phyloP scores from a whole-genome alignment of 371 early-diverging fungal genomes.

The Apophysomyces elegans region DNA sequence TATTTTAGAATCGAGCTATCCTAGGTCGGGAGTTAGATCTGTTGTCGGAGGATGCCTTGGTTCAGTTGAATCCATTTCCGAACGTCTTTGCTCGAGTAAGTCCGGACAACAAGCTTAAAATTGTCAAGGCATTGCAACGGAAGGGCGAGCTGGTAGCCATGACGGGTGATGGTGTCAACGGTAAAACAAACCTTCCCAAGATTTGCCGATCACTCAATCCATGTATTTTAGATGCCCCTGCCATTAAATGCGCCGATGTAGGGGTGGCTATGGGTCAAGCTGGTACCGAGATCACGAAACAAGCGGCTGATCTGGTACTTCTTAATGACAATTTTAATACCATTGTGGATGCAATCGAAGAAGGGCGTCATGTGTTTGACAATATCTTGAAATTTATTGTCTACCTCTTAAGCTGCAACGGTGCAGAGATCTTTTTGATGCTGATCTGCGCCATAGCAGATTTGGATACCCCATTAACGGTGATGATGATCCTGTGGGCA shows the following conservation, averaged over 20 bases:
- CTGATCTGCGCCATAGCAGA: constrained; percentile 47
- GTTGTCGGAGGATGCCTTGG: constrained; percentile 82
- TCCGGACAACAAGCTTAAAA: constrained; percentile 96
- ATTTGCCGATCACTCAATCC: neutral
- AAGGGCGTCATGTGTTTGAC: constrained; percentile 85
- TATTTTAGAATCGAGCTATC: constrained; percentile 71
- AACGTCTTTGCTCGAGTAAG: constrained; percentile 93
- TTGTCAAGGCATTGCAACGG: constrained; percentile 91
- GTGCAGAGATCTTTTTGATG: constrained; percentile 69
- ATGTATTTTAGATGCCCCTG: constrained; percentile 76
- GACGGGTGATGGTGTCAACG: constrained; percentile 91
- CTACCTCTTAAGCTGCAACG: constrained; percentile 86
- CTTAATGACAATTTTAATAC: constrained; percentile 84
- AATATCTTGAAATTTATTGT: constrained; percentile 92
- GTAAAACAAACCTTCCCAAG: constrained; percentile 8
- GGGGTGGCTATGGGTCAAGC: constrained; percentile 92
- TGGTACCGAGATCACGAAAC: constrained; percentile 89
- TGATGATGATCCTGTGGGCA: constrained; percentile 52
- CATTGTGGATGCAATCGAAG: constrained; percentile 76
- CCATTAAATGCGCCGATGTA: constrained; percentile 90
- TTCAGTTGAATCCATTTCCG: constrained; percentile 82
- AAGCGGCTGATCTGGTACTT: constrained; percentile 88
- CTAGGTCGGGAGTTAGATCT: constrained; percentile 86
- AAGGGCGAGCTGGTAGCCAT: constrained; percentile 74
- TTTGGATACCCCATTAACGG: constrained; percentile 59